These are phyloP conservation scores for Microbotryum silenes-acaulis DNA, from an alignment of 1,284 basidiomycete genomes.

Conservation along the genomic window DNA sequence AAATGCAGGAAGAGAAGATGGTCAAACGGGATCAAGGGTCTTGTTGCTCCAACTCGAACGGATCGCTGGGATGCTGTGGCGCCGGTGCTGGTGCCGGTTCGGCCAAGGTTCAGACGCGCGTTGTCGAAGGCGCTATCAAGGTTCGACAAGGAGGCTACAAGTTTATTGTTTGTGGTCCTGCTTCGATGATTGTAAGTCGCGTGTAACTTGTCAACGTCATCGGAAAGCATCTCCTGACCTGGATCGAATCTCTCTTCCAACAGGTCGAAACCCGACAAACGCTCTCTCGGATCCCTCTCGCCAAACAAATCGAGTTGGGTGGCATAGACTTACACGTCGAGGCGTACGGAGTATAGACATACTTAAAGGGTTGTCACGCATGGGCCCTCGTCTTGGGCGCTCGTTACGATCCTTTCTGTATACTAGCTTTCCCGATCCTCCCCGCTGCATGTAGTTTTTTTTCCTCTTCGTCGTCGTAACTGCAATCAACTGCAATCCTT, in stretches of 20 bases:
- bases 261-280: conserved; percentile 18
- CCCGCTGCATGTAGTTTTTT: too few species aligned
- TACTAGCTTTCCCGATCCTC: too few species aligned
- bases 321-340: conserved; percentile 15
- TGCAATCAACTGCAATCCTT: too few species aligned
- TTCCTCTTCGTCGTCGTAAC: too few species aligned
- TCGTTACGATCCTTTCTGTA: too few species aligned
- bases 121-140: not conserved
- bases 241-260: not conserved
- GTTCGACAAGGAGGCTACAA: too few species aligned
- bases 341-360: not conserved
- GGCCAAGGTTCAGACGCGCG: conserved; percentile 9
- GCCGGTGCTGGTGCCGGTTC: not conserved
- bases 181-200: conserved; percentile 15
- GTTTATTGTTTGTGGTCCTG: conserved; percentile 18
- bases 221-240: not conserved
- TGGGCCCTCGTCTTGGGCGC: too few species aligned
- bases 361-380: too few species aligned
- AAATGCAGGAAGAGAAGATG: not conserved
- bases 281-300: conserved; percentile 17
- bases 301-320: conserved; percentile 21
- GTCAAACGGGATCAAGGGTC: too few species aligned
- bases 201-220: not conserved
- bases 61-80: too few species aligned
- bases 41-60: too few species aligned